phyloP scores from a whole-genome alignment of 495 filamentous ascomycete species.

The Hypoxylon rickii region DNA sequence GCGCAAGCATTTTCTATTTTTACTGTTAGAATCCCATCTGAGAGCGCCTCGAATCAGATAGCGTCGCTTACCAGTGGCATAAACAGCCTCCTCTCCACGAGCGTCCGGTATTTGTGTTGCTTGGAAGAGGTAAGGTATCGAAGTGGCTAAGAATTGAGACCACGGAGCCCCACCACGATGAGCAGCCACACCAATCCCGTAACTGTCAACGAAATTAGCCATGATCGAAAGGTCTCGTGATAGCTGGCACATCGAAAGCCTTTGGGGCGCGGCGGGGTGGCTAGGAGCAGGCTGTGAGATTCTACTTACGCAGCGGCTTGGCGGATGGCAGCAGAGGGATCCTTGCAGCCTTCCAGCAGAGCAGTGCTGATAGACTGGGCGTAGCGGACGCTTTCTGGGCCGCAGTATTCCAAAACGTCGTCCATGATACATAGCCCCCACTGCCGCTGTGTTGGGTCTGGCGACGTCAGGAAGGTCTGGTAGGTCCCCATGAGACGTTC shows the following conservation, averaged over 20 bases:
- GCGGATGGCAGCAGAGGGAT: constrained; percentile 85
- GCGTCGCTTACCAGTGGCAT: constrained; percentile 64
- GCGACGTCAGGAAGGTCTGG: constrained; percentile 78
- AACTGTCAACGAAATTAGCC: constrained; percentile 44
- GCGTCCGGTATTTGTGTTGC: constrained; percentile 78
- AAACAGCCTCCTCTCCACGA: constrained; percentile 90
- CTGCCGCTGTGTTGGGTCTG: constrained; percentile 90
- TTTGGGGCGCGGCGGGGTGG: too few relatives aligned
- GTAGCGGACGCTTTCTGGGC: constrained; percentile 79
- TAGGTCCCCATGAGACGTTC: constrained; percentile 83
- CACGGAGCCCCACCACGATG: constrained; percentile 86
- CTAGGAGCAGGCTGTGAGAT: not conserved
- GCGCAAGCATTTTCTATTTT: constrained; percentile 86
- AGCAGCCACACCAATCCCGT: constrained; percentile 94
- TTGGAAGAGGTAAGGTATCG: constrained; percentile 80
- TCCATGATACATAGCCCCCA: constrained; percentile 99
- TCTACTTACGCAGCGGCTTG: constrained; percentile 76
- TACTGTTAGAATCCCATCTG: constrained; percentile 7
- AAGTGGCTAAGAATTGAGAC: constrained; percentile 79
- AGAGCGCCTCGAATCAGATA: not conserved
- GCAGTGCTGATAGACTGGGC: constrained; percentile 83
- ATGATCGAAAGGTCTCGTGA: too few relatives aligned
- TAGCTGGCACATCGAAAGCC: too few relatives aligned
- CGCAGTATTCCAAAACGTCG: constrained; percentile 97
- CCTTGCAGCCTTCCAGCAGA: constrained; percentile 78